A percentile compares a stretch with the other conserved stretches of the same genome.
Evolutionary conservation across 306 rosid species (phyloP).

Genomic region (Vigna reflexopilosa): DNA sequence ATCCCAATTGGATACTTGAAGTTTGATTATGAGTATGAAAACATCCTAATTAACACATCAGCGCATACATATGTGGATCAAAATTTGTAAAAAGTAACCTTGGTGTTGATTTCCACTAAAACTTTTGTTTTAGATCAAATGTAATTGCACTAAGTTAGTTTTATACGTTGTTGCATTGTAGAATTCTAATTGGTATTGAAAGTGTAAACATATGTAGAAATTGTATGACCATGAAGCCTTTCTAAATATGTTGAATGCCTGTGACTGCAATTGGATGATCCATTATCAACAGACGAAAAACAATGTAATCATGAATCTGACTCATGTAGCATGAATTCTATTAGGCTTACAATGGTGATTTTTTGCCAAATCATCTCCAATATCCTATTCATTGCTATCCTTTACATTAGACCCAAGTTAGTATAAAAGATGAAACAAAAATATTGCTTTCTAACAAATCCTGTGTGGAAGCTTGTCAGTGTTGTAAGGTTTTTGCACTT

Average conservation of each 20-base stretch:
- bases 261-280: background rate
- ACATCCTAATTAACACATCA: too few relatives aligned
- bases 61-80: too few relatives aligned
- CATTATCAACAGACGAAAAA: background rate
- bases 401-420: conserved; percentile 4
- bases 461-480: background rate
- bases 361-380: background rate
- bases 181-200: too few relatives aligned
- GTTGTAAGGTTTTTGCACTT: conserved; percentile 38
- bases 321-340: background rate
- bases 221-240: background rate
- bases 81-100: too few relatives aligned
- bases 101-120: too few relatives aligned
- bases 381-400: background rate
- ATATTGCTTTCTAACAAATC: conserved; percentile 16
- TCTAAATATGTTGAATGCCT: too few relatives aligned
- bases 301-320: background rate
- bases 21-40: too few relatives aligned
- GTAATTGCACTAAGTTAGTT: too few relatives aligned
- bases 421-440: conserved; percentile 19
- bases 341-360: background rate
- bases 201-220: too few relatives aligned
- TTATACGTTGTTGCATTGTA: too few relatives aligned
- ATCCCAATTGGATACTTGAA: too few relatives aligned
- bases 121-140: too few relatives aligned